A percentile compares a stretch with the other conserved stretches of the same genome.
phyloP scores from a whole-genome alignment of 257 asterid genomes.

The Marsdenia floribunda region DNA sequence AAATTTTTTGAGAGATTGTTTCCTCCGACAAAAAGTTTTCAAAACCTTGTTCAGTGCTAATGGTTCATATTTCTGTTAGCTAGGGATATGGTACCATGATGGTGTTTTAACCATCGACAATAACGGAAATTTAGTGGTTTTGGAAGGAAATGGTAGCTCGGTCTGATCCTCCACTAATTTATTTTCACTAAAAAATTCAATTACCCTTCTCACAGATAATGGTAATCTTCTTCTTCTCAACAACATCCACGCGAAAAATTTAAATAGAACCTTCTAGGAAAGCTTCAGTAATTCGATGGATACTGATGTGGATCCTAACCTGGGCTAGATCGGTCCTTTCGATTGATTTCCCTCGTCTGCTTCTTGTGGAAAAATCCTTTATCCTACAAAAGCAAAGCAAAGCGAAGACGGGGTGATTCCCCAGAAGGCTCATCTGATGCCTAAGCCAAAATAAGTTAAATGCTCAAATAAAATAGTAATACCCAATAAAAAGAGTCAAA shows the following conservation, averaged over 20 bases:
- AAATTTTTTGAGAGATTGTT: no score
- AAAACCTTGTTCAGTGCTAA: constrained; percentile 65
- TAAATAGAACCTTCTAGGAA: constrained; percentile 28
- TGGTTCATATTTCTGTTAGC: constrained; percentile 39
- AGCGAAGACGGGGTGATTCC: no score
- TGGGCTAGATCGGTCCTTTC: no score
- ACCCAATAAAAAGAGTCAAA: no score
- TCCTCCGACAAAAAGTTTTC: constrained; percentile 39
- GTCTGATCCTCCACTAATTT: constrained; percentile 46
- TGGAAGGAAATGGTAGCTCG: constrained; percentile 21
- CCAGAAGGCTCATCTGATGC: no score
- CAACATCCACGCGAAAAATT: not conserved
- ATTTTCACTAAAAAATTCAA: constrained; percentile 23
- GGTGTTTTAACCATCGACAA: constrained; percentile 34
- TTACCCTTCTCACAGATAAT: constrained; percentile 34
- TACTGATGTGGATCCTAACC: no score
- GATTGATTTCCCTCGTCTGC: no score
- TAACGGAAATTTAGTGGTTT: constrained; percentile 41
- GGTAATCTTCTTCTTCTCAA: constrained; percentile 41
- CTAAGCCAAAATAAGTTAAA: no score
- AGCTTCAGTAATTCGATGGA: constrained; percentile 62
- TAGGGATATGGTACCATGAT: constrained; percentile 59
- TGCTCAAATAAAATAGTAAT: no score
- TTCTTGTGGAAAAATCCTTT: no score
- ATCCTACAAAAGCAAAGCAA: no score